Evolutionary conservation across 805 yeast genomes (phyloP).

Genomic region (Helenozyma rhizophorensis): DNA sequence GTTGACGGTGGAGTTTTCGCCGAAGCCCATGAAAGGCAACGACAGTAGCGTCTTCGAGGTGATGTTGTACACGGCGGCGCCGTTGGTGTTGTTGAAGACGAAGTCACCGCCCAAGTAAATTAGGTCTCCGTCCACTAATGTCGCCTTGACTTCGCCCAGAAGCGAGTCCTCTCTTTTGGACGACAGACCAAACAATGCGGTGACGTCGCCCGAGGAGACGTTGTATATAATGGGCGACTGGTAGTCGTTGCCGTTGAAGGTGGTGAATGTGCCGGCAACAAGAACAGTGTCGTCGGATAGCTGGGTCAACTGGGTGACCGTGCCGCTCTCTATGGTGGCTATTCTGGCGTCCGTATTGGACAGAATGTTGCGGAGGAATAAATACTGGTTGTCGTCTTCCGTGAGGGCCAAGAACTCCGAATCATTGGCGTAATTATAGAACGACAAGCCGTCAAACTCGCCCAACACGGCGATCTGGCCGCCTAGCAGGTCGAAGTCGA

Average conservation of each 20-base stretch:
- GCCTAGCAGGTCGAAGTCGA: constrained; percentile 13
- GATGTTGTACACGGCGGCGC: constrained; percentile 63
- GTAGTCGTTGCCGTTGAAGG: constrained; percentile 23
- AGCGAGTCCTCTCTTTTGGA: constrained; percentile 15
- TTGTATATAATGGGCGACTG: constrained; percentile 35
- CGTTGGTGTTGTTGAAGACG: constrained; percentile 45
- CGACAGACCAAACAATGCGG: constrained; percentile 18
- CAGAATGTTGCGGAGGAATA: constrained; percentile 13
- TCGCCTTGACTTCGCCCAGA: constrained; percentile 31
- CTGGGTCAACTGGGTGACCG: constrained; percentile 22
- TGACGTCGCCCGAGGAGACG: constrained; percentile 20
- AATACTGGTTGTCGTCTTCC: constrained; percentile 6
- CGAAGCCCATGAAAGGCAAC: constrained; percentile 77
- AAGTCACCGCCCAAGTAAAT: constrained; percentile 83
- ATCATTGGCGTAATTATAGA: constrained; percentile 13
- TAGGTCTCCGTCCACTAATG: constrained; percentile 37
- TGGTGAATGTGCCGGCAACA: constrained; percentile 33
- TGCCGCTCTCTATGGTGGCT: constrained; percentile 30
- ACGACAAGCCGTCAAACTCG: constrained; percentile 14
- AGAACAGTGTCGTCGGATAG: constrained; percentile 26
- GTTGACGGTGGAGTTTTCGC: constrained; percentile 51
- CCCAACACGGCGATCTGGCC: constrained; percentile 15
- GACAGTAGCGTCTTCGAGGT: constrained; percentile 35
- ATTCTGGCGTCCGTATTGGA: constrained; percentile 9
- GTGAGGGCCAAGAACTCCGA: constrained; percentile 11